phyloP scores from a whole-genome alignment of 371 early-diverging fungal genomes.

The Chytridium lagenaria region DNA sequence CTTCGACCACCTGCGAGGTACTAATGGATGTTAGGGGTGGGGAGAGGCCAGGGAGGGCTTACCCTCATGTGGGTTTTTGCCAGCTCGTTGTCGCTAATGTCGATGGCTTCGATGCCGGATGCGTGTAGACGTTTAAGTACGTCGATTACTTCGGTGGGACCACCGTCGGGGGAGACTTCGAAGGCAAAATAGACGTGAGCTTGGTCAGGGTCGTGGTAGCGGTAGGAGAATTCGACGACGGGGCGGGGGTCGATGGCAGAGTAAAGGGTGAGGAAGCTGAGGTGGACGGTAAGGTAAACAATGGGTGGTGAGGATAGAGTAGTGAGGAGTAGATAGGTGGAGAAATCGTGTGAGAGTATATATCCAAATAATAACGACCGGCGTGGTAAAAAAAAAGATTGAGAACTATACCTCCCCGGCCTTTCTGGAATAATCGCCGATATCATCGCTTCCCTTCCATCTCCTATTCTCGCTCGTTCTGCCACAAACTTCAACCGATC shows the following conservation, averaged over 20 bases:
- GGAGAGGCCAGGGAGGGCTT: constrained; percentile 26
- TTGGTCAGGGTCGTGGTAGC: constrained; percentile 72
- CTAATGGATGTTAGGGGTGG: constrained; percentile 41
- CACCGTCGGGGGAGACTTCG: constrained; percentile 61
- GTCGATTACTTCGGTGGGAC: constrained; percentile 72
- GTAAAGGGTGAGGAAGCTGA: not conserved
- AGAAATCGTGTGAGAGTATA: no score
- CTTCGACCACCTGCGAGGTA: constrained; percentile 86
- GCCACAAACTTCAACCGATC: constrained; percentile 92
- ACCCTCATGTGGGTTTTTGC: constrained; percentile 84
- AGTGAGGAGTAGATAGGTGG: not conserved
- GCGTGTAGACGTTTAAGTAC: constrained; percentile 72
- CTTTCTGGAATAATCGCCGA: constrained; percentile 84
- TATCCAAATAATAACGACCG: no score
- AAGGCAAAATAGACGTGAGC: constrained; percentile 90
- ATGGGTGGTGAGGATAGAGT: not conserved
- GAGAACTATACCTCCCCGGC: no score
- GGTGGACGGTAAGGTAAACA: no score
- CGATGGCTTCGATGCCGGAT: constrained; percentile 61
- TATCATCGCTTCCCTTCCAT: constrained; percentile 82
- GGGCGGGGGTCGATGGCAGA: not conserved
- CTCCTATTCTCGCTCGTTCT: constrained; percentile 88
- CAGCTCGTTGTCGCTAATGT: constrained; percentile 91
- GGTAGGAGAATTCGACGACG: constrained; percentile 88
- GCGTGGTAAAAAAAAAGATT: no score